Conservation (phyloP, 345 rosid genomes). For the Citrus australasica region DNA sequence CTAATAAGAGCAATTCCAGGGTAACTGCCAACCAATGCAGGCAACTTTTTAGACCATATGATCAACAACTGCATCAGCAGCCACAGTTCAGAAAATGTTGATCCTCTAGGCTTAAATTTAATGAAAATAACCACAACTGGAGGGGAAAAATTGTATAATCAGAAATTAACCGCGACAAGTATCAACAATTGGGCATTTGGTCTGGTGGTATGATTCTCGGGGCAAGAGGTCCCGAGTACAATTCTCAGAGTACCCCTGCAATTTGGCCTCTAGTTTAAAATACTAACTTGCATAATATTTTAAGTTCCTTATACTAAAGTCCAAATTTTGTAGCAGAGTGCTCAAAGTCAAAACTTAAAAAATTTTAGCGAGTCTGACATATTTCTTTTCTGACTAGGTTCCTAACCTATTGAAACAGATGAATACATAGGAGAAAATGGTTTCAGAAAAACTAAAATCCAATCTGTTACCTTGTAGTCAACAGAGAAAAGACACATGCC, state of each 20-base stretch:
- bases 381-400: neutral
- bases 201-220: conserved; percentile 63
- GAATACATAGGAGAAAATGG: neutral
- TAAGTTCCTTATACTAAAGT: neutral
- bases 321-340: neutral
- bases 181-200: conserved; percentile 34
- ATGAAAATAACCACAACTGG: too few species aligned
- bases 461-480: neutral
- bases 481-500: neutral
- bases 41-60: too few species aligned
- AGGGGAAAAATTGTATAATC: too few species aligned
- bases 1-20: too few species aligned
- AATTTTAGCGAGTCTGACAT: neutral
- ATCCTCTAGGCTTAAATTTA: neutral
- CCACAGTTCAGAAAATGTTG: neutral
- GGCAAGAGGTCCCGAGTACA: conserved; percentile 46
- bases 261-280: neutral
- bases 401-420: neutral
- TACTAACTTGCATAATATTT: neutral
- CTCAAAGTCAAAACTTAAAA: neutral
- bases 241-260: conserved; percentile 43
- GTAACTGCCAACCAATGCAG: too few species aligned
- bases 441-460: neutral
- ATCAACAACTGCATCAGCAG: neutral
- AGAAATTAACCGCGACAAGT: too few species aligned